phyloP scores from a whole-genome alignment of 768 basidiomycete species.

The Pleurotus giganteus region DNA sequence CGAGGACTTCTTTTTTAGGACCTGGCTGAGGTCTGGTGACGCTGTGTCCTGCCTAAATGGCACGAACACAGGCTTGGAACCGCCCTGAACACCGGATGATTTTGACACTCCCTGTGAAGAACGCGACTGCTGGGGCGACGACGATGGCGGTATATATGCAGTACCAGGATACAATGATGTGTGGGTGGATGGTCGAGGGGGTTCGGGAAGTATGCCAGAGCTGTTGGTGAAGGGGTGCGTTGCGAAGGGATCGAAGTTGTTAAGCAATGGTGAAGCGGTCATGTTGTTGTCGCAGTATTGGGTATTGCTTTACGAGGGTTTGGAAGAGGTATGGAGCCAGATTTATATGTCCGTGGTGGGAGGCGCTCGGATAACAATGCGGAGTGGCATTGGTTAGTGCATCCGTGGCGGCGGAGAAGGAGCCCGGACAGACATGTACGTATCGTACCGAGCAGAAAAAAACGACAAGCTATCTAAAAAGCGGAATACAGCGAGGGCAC shows the following conservation, averaged over 20 bases:
- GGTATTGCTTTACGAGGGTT: background rate
- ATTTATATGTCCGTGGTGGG: background rate
- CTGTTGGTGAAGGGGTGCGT: slow-evolving; percentile 30
- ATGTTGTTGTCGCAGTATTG: background rate
- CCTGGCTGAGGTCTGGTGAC: slow-evolving; percentile 6
- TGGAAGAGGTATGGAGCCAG: background rate
- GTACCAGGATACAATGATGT: slow-evolving; percentile 6
- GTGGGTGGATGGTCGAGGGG: slow-evolving; percentile 4
- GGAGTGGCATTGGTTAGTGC: background rate
- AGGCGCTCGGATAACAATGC: slow-evolving; percentile 1
- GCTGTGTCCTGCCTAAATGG: slow-evolving; percentile 8
- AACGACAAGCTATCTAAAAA: background rate
- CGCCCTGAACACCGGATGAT: background rate
- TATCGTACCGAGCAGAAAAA: slow-evolving; percentile 2
- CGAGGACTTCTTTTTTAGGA: slow-evolving; percentile 8
- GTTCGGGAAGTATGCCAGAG: slow-evolving; percentile 14
- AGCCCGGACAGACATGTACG: background rate
- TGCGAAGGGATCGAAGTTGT: slow-evolving; percentile 28
- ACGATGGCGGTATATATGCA: background rate
- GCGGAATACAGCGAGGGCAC: background rate
- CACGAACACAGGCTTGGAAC: slow-evolving; percentile 1
- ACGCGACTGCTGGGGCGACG: background rate
- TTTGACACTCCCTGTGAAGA: background rate
- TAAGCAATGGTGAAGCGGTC: slow-evolving; percentile 17
- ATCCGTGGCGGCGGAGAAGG: slow-evolving; percentile 1